Evolutionary conservation across 2,329 filamentous ascomycete species (phyloP).

Genomic region (Cordyceps fumosorosea): DNA sequence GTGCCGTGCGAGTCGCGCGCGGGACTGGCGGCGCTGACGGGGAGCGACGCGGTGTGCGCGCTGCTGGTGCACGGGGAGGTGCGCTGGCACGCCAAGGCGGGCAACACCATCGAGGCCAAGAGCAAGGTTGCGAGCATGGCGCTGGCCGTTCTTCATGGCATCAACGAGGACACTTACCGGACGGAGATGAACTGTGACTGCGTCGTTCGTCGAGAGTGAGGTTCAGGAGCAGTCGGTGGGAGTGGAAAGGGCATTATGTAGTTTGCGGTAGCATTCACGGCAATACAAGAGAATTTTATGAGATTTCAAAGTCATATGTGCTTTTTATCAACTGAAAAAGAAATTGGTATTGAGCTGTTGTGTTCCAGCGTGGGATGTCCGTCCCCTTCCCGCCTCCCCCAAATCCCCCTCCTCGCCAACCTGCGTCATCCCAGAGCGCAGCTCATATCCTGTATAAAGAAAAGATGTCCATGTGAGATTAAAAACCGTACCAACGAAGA

Average conservation of each 20-base stretch:
- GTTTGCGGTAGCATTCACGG: background rate
- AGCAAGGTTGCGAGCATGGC: constrained; percentile 56
- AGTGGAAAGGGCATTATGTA: too few species aligned
- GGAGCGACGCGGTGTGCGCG: constrained; percentile 58
- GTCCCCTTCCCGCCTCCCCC: background rate
- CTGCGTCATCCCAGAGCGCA: background rate
- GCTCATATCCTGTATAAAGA: background rate
- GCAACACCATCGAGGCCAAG: constrained; percentile 68
- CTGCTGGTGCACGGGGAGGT: constrained; percentile 70
- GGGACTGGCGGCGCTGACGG: constrained; percentile 30
- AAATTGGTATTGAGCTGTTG: constrained; percentile 10
- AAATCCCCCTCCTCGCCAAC: background rate
- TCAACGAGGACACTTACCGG: constrained; percentile 52
- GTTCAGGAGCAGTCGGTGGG: too few species aligned
- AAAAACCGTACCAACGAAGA: background rate
- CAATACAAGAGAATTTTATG: background rate
- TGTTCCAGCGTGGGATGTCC: constrained; percentile 3
- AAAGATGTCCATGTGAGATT: background rate
- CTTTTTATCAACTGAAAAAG: background rate
- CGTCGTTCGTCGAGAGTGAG: background rate
- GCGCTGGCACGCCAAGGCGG: constrained; percentile 53
- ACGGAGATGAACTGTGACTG: constrained; percentile 60
- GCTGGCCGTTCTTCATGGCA: constrained; percentile 37
- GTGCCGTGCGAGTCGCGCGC: constrained; percentile 35
- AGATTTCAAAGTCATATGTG: background rate